Base-by-base conservation (phyloP, 352 stramenopile species). In the Phytophthora litchii region DNA sequence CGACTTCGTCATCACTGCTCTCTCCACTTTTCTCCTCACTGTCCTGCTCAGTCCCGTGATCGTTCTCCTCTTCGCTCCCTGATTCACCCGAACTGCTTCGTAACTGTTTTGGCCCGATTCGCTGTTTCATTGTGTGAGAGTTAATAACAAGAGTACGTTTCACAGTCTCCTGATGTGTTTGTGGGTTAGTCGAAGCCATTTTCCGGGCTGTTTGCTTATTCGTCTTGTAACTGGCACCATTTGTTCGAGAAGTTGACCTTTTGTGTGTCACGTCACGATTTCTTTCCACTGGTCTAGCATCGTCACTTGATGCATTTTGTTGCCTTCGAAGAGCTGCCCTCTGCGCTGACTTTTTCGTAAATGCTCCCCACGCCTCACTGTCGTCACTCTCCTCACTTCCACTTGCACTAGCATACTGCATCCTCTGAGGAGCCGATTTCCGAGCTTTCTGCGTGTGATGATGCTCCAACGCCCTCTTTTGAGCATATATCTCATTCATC, bases 41-140 rank as follows among this genome's bases (percentile, higher is more conserved):
- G 11, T 53, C 32, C 23, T 48, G 21, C 40, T 55, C 25, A 40
- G 37, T 68, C 4, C 56, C 34, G 23, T 42, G 5, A 1, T 59
- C 45, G 25, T 17, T 70, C 45, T 60, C 42, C 45, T 60, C 42
- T 25, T 70, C 25, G 25, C 46, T 53, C 16, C 41, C 46, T 23
- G 49, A 46, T 52, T 65, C 47, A 51, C 65, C 67, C 13, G 54
- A 74, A n/a, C 43, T 60, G 37, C 34, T 62, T 27, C 29, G 41
- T 37, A 16, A 13, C n/a, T 20, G 52, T 29, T 19, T 45, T 16
- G 40, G 10, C 8, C 40, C 12, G 3, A 43, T 31, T 25, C 36
- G 32, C 19, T 36, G 16, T 17, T 42, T 55, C 19, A 16, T 13
- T 53, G 45, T 46, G 11, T 36, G 43, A 16, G 42, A 7, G 17